Base-by-base conservation (phyloP, 257 asterid genomes). In the Gynochthodes officinalis region DNA sequence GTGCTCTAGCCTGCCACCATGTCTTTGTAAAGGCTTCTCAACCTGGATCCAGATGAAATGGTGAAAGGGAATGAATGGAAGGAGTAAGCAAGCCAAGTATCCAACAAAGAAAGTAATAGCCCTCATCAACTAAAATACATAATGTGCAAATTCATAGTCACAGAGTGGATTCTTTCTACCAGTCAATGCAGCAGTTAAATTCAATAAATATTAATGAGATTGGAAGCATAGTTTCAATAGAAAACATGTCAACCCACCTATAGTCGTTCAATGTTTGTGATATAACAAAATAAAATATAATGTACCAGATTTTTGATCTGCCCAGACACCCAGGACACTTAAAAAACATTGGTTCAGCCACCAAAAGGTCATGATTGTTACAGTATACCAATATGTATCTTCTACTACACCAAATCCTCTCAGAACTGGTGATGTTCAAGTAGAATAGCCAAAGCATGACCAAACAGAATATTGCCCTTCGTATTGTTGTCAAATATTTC, bases 1-100 rank as follows among this genome's bases (percentile, higher is more conserved):
- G 82, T 87, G 91, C 77, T 88, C 97, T 77, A 95, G 97, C 84
- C 99, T 86, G 75, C 98, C 98, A 30, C 99, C 99, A 75, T 95
- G 97, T 82, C 84, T 92, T 82, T 95, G 98, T 79, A 95, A 76
- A 78, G 99, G 99, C 90, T 77, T 90, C 87, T 90, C 99, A 76
- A 95, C 89, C 99, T 95, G 93, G 73, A 81, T 60, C 63, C 52
- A 54, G 79, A 66, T 57, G 62, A 77, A 70, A 39, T 32, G 35
- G 70, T 37, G 40, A 60, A 46, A 40, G 52, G 43, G 50, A 71
- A 73, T 50, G 58, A 28, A 58, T 13, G 54, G 71, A 76, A 48
- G n/a, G 30, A 15, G 59, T 28, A 55, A 65, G 52, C 43, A 28
- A 57, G 44, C 39, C 68, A 72, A 77, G 63, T 25, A 50, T 16